Evolutionary conservation across 2,329 filamentous ascomycete species (phyloP).

Genomic region (Chalaropsis thielavioides): DNA sequence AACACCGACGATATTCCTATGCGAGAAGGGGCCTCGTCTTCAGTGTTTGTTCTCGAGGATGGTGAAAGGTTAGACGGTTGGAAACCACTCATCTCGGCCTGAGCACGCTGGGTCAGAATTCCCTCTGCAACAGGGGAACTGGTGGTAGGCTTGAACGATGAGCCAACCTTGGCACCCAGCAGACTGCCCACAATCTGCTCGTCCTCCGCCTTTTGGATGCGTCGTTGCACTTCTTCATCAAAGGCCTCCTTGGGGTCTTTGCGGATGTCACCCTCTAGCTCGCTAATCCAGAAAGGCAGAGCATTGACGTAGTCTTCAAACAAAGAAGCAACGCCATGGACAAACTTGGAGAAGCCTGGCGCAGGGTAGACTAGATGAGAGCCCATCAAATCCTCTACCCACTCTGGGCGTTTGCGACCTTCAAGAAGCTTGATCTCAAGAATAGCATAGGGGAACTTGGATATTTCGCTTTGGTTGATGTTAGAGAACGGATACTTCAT

Average conservation of each 20-base stretch:
- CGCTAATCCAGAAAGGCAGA: slow-evolving; percentile 88
- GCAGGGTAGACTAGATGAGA: slow-evolving; percentile 85
- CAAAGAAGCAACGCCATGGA: slow-evolving; percentile 78
- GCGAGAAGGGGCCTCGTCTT: slow-evolving; percentile 23
- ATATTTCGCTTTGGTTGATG: slow-evolving; percentile 82
- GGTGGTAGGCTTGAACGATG: slow-evolving; percentile 43
- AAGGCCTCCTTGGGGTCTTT: slow-evolving; percentile 84
- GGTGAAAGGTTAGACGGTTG: slow-evolving; percentile 13
- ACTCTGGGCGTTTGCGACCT: slow-evolving; percentile 58
- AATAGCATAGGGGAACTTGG: slow-evolving; percentile 76
- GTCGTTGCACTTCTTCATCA: slow-evolving; percentile 75
- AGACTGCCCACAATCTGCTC: slow-evolving; percentile 82
- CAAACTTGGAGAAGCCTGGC: slow-evolving; percentile 90
- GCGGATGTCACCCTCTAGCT: slow-evolving; percentile 84
- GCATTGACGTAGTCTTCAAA: slow-evolving; percentile 96
- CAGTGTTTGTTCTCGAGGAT: slow-evolving; percentile 25
- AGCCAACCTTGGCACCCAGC: slow-evolving; percentile 43
- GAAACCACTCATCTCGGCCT: slow-evolving; percentile 23
- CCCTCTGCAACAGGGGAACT: slow-evolving; percentile 57
- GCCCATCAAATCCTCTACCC: slow-evolving; percentile 82
- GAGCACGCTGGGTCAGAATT: slow-evolving; percentile 28
- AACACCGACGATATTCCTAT: slow-evolving; percentile 52
- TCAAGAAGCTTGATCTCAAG: slow-evolving; percentile 84
- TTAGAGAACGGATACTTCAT: slow-evolving; percentile 79
- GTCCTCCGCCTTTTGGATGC: slow-evolving; percentile 68